These are phyloP conservation scores for Clitoria ternatea DNA, from an alignment of 306 rosid genomes.

Conservation along the genomic window DNA sequence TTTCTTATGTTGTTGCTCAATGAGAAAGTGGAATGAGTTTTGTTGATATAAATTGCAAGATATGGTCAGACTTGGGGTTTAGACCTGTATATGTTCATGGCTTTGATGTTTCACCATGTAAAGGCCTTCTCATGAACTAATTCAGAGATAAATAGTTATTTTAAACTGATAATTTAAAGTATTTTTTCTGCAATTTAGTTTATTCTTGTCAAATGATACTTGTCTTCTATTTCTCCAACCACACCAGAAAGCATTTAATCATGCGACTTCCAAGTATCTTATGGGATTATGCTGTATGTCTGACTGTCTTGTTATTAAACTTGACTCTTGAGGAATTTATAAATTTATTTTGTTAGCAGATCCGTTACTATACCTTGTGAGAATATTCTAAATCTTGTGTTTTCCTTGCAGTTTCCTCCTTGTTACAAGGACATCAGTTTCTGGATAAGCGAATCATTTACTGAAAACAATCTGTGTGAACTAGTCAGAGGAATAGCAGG, in stretches of 20 bases:
- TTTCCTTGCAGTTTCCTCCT: slow-evolving; percentile 74
- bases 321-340: background rate
- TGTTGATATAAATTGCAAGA: background rate
- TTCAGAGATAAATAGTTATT: background rate
- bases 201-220: background rate
- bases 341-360: background rate
- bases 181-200: slow-evolving; percentile 10
- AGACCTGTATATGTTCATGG: background rate
- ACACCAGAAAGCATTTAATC: background rate
- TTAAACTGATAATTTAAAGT: background rate
- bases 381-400: slow-evolving; percentile 18
- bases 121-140: background rate
- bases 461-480: slow-evolving; percentile 96
- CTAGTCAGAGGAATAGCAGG: slow-evolving; percentile 91
- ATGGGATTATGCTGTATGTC: background rate
- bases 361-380: background rate
- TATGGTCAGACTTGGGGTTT: background rate
- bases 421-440: slow-evolving; percentile 96
- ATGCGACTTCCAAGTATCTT: background rate
- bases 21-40: background rate
- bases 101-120: slow-evolving; percentile 16
- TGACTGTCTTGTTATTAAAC: background rate
- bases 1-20: background rate
- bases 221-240: background rate
- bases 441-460: slow-evolving; percentile 84